Conservation (phyloP, 139 green algal genomes). For the Asterochloris sp. region DNA sequence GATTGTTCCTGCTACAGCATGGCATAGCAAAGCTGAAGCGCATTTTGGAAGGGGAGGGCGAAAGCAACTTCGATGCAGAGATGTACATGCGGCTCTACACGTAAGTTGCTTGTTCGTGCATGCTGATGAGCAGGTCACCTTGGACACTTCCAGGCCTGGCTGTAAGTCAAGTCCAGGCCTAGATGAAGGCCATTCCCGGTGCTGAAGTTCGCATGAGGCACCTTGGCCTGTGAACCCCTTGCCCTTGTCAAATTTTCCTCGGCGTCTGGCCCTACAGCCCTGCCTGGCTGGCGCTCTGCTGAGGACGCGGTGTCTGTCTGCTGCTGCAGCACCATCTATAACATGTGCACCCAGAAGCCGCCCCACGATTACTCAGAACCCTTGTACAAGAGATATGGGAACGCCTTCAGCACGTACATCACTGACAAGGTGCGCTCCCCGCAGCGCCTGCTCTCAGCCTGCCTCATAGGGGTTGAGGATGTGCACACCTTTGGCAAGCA, state of each 20-base stretch:
- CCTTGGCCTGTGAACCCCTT: background rate
- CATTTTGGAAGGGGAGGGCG: conserved; percentile 78
- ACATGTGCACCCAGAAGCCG: conserved; percentile 99
- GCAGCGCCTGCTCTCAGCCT: no score
- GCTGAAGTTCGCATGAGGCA: background rate
- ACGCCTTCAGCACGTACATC: conserved; percentile 95
- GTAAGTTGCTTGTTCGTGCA: conserved; percentile 44
- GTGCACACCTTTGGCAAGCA: no score
- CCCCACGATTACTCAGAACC: conserved; percentile 96
- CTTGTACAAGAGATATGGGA: conserved; percentile 91
- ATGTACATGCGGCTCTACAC: conserved; percentile 98
- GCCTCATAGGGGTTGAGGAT: no score
- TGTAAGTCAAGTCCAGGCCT: background rate
- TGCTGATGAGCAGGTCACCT: background rate
- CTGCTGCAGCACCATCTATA: conserved; percentile 87
- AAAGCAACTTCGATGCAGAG: conserved; percentile 88
- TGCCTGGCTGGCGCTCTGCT: no score
- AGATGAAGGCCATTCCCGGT: background rate
- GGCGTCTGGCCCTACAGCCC: no score
- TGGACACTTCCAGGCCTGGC: background rate
- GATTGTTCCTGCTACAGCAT: conserved; percentile 41
- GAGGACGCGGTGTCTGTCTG: no score
- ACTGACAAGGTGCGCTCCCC: conserved; percentile 57
- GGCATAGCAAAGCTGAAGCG: conserved; percentile 95
- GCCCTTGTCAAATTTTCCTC: no score